Base-by-base conservation (phyloP, 2,329 filamentous ascomycete genomes). In the Claviceps sp. region DNA sequence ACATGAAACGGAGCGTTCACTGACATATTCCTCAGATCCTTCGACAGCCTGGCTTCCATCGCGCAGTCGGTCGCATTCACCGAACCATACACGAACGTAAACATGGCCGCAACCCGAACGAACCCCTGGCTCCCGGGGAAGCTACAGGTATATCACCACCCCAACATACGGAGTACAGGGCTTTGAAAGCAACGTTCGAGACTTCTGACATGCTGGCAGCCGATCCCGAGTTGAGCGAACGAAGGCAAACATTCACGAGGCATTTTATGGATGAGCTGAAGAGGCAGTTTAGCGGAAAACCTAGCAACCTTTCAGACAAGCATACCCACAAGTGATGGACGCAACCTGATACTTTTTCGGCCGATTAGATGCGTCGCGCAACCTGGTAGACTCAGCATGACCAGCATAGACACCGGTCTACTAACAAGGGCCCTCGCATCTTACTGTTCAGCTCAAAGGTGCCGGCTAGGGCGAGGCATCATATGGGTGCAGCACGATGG, bases 61-160 rank as follows among this genome's bases (percentile, higher is more conserved):
- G 70, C 55, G 70, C 69, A 3, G 76, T 79, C 41, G 72, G 72
- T 7, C 67, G 70, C n/a, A 73, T 79, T 37, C 76, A 79, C 54
- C 69, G 70, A 14, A 66, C 62, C 3, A 69, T 79, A 40, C 63
- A 79, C 58, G 74, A 78, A 55, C 61, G 64, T 18, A 67, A 69
- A 45, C 56, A 78, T 55, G 76, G 76, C 9, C 70, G 73, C 24
- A 67, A 75, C 50, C 75, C 76, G 0, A 65, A 71, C 55, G 73
- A 77, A 49, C 76, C 76, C 6, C 55, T 79, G 9, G 67, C 69
- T 0, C 74, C 68, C 1, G 77, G 76, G 45, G 72, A 79, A 58
- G 76, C 76, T 2, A 77, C 75, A 37, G 70, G 72, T 74, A 63
- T 5, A 62, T 4, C n/a, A n/a, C 41, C 4, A 50, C 52, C 9